Evolutionary conservation across 495 filamentous ascomycete species (phyloP).

Genomic region (Sordaria brevicollis): DNA sequence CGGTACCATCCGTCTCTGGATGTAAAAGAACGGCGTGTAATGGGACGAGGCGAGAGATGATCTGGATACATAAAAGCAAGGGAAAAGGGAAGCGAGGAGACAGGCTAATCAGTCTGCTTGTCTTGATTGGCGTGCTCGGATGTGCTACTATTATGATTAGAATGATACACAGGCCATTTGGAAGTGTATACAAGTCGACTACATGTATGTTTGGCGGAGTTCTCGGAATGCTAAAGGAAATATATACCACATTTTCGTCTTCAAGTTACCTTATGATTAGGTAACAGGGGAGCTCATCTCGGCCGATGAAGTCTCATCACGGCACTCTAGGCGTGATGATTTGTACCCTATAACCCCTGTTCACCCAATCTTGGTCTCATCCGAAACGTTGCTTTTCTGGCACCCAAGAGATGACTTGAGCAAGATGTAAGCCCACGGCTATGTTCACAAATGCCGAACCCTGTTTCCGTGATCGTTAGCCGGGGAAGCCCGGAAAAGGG

Average conservation of each 20-base stretch:
- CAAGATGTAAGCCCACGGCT: background rate
- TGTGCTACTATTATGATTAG: background rate
- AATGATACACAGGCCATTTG: background rate
- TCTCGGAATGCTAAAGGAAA: background rate
- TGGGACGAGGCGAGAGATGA: background rate
- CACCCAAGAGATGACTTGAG: background rate
- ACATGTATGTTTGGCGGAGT: background rate
- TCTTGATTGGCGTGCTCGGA: background rate
- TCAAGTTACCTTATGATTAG: background rate
- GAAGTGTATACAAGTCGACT: background rate
- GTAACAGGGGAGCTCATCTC: background rate
- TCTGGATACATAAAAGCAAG: background rate
- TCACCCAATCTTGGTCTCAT: background rate
- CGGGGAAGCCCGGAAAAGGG: background rate
- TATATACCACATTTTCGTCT: background rate
- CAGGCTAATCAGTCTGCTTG: background rate
- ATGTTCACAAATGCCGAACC: background rate
- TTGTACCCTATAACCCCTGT: background rate
- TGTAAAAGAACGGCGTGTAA: slow-evolving; percentile 15
- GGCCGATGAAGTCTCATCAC: background rate
- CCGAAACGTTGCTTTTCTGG: background rate
- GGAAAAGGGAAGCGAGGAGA: background rate
- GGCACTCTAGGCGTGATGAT: background rate
- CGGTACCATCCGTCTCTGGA: slow-evolving; percentile 53
- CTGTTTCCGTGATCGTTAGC: background rate